These are phyloP conservation scores for Botrytis hyacinthi DNA, from an alignment of 2,329 filamentous ascomycete genomes.

Conservation along the genomic window DNA sequence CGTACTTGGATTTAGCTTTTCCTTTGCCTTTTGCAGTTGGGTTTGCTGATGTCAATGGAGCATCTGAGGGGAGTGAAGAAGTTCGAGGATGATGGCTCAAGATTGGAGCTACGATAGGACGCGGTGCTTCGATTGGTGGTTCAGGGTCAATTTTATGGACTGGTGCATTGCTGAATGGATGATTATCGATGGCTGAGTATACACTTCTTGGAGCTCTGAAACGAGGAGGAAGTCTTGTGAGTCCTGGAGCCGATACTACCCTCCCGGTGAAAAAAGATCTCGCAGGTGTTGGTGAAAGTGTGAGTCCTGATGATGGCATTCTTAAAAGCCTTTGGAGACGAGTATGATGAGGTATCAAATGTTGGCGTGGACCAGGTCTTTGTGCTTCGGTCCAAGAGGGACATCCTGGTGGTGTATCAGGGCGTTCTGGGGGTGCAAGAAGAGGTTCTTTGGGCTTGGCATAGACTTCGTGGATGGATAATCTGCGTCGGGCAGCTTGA, in stretches of 20 bases:
- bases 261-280: slow-evolving; percentile 9
- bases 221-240: slow-evolving; percentile 20
- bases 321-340: slow-evolving; percentile 31
- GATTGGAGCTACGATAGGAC: background rate
- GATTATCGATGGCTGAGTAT: slow-evolving; percentile 35
- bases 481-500: slow-evolving; percentile 22
- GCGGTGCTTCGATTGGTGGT: slow-evolving; percentile 7
- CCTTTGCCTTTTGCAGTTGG: background rate
- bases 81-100: background rate
- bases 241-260: slow-evolving; percentile 13
- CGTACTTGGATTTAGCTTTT: slow-evolving; percentile 5
- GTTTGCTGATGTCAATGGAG: background rate
- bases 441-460: slow-evolving; percentile 36
- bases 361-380: slow-evolving; percentile 18
- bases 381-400: slow-evolving; percentile 39
- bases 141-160: slow-evolving; percentile 23
- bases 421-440: slow-evolving; percentile 34
- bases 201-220: slow-evolving; percentile 37
- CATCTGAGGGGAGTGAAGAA: background rate
- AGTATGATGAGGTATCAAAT: slow-evolving; percentile 18
- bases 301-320: slow-evolving; percentile 23
- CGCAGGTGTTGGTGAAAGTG: slow-evolving; percentile 19
- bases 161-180: slow-evolving; percentile 35
- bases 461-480: slow-evolving; percentile 35
- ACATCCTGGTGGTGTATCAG: slow-evolving; percentile 37